Evolutionary conservation across 2,329 filamentous ascomycete species (phyloP), one percentile per base, ranked within the genome.

Genomic region (Aspergillus japonicus): DNA sequence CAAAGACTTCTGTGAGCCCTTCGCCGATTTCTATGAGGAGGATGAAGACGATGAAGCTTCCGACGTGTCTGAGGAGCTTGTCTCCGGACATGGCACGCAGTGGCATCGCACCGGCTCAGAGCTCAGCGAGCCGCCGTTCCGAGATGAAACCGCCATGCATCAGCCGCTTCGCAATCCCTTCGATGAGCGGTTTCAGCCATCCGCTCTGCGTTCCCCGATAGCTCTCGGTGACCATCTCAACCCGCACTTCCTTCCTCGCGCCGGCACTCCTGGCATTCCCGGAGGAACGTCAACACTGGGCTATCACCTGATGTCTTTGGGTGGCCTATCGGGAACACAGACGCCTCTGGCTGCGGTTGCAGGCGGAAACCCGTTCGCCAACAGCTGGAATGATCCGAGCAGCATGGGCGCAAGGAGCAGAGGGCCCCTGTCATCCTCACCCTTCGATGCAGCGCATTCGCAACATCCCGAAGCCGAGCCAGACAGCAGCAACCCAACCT

Each of bases 1-100:
- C 70, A 98, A 97, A 78, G 95, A 98, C 75, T 93, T 99, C 62
- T 96, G 94, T 68, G 93, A 99, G 73, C 95, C 95, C 2, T 84
- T 98, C 60, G 89, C 92, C 0, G 95, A 99, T 70, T 99, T 99
- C 73, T 99, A 99, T 80, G 95, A 97, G 42, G 89, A 89, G 61
- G 83, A 85, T 23, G 81, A 85, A 26, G 83, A 85, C 44, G 83
- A 87, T 12, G 66, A 73, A 21, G 62, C 69, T 14, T 77, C 75
- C 14, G 73, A 73, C n/a, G 66, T 69, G 12, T 75, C 74, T 2
- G 74, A 75, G 48, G 74, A 73, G 54, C 66, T 73, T 51, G 66
- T 59, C 44, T 63, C 64, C 29, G 68, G 68, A 48, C 67, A 70
- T 61, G 67, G 64, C 61, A 62, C 54, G 19, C 66, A 58, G 24